Evolutionary conservation across 176 grass and related monocot genomes (phyloP).

Genomic region (Eleusine coracana): DNA sequence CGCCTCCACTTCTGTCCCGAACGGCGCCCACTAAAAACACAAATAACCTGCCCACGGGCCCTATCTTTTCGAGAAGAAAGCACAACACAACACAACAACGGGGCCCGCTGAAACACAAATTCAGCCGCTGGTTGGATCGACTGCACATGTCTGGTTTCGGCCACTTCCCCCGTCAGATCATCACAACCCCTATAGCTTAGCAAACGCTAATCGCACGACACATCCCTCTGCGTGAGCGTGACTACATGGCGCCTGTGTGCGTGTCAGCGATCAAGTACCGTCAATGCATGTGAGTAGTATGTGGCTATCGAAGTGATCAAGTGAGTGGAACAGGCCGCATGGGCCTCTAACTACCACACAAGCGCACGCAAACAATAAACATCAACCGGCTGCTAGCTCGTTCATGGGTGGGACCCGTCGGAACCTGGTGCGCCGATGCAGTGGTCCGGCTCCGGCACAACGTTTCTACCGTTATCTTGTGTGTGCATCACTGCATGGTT

Average conservation of each 20-base stretch:
- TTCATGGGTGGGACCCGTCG: neutral
- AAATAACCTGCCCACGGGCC: neutral
- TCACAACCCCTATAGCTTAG: neutral
- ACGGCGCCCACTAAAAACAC: neutral
- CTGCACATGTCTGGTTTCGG: neutral
- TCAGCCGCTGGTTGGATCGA: neutral
- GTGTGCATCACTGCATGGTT: conserved; percentile 17
- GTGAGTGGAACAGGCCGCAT: neutral
- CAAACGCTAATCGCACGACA: neutral
- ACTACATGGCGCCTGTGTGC: neutral
- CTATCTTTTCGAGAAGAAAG: neutral
- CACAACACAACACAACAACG: neutral
- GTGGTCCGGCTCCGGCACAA: no score
- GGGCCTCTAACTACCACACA: neutral
- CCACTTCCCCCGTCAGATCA: neutral
- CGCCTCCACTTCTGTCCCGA: no score
- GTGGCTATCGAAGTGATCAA: neutral
- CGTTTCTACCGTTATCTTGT: neutral
- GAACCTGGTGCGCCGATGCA: neutral
- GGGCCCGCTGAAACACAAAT: no score
- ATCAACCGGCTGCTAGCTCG: neutral
- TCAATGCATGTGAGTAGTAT: neutral
- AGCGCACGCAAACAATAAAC: neutral
- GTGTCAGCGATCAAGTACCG: neutral
- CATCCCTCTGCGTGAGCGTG: neutral